Evolutionary conservation across 1,139 yeast species (phyloP).

Genomic region (Taiozyma sp.): DNA sequence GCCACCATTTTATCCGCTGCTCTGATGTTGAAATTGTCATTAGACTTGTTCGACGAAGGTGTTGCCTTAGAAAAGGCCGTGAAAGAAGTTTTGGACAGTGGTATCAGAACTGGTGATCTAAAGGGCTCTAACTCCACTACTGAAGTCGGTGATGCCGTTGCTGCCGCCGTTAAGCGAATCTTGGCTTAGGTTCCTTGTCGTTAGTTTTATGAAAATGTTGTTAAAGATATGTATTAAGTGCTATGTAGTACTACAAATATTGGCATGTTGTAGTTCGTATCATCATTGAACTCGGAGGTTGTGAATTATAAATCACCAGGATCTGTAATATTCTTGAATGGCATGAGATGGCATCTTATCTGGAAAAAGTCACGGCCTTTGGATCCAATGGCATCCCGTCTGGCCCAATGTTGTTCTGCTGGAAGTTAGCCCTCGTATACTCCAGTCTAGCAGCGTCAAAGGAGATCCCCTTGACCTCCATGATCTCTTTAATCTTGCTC

Average conservation of each 20-base stretch:
- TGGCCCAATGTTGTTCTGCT: constrained; percentile 49
- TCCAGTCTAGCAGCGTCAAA: constrained; percentile 71
- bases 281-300: not conserved
- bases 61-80: constrained; percentile 89
- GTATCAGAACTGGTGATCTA: constrained; percentile 87
- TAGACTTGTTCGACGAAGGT: constrained; percentile 80
- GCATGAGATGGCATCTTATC: not conserved
- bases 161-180: constrained; percentile 60
- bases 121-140: constrained; percentile 75
- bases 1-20: constrained; percentile 95
- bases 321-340: not conserved
- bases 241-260: not conserved
- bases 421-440: constrained; percentile 44
- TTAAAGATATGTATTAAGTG: not conserved
- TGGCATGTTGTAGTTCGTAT: not conserved
- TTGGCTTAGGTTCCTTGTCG: constrained; percentile 27
- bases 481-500: constrained; percentile 44
- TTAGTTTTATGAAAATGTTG: not conserved
- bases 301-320: not conserved
- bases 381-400: constrained; percentile 49
- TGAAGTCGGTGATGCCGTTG: constrained; percentile 94
- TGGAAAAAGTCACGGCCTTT: constrained; percentile 37
- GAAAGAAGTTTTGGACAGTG: constrained; percentile 70
- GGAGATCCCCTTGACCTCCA: constrained; percentile 44
- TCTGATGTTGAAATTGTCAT: constrained; percentile 91